Conservation (phyloP, 495 filamentous ascomycete species). For the Chaetomium tenue region DNA sequence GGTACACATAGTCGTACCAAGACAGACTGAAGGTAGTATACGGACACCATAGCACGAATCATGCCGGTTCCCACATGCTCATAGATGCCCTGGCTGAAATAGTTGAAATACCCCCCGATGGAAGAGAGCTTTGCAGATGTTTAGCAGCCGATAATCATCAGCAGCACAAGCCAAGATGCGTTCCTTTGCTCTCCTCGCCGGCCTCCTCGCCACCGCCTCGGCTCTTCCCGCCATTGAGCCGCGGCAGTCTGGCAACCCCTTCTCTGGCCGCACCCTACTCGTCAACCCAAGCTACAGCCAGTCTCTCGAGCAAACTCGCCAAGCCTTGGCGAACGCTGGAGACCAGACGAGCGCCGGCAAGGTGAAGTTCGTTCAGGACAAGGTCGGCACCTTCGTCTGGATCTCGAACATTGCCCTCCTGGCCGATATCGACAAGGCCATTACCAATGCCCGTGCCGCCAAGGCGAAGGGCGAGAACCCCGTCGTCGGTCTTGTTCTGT, state of each 20-base stretch:
- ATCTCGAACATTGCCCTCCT: slow-evolving; percentile 35
- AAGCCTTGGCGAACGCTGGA: slow-evolving; percentile 15
- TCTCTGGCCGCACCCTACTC: slow-evolving; percentile 35
- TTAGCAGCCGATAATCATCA: background rate
- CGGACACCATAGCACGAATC: too few species aligned
- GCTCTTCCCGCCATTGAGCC: slow-evolving; percentile 15
- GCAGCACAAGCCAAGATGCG: background rate
- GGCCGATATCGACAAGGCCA: slow-evolving; percentile 48
- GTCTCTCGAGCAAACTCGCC: too few species aligned
- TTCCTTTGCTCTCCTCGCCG: slow-evolving; percentile 16
- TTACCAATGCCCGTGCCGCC: slow-evolving; percentile 25
- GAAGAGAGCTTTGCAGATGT: too few species aligned
- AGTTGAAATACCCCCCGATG: too few species aligned
- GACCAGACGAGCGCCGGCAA: slow-evolving; percentile 42
- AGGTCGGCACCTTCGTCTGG: slow-evolving; percentile 58
- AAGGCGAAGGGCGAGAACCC: slow-evolving; percentile 39
- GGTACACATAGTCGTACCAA: too few species aligned
- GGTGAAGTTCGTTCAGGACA: slow-evolving; percentile 20
- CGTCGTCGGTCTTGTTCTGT: slow-evolving; percentile 56
- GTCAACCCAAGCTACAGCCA: too few species aligned
- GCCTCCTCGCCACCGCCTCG: slow-evolving; percentile 18
- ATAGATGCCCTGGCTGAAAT: too few species aligned
- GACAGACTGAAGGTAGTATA: too few species aligned
- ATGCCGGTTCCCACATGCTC: too few species aligned
- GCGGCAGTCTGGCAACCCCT: slow-evolving; percentile 44